A percentile compares a stretch with the other conserved stretches of the same genome.
phyloP scores from a whole-genome alignment of 352 stramenopile species.

The Pythium biforme region DNA sequence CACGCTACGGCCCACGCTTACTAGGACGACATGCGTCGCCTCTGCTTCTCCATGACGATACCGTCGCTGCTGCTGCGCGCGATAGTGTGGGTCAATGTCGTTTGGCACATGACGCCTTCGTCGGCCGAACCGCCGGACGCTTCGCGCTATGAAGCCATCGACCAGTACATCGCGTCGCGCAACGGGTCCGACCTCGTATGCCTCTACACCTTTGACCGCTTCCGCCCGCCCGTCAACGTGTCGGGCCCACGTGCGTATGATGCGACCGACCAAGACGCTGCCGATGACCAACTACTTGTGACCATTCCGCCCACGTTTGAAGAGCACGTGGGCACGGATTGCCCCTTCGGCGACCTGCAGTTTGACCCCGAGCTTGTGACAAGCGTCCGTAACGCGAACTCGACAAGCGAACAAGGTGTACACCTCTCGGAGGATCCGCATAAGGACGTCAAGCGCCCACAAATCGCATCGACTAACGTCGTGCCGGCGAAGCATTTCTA shows the following conservation, averaged over 20 bases:
- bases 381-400: conserved; percentile 31
- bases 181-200: conserved; percentile 25
- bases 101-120: background rate
- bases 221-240: conserved; percentile 3
- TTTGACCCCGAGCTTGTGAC: conserved; percentile 48
- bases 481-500: conserved; percentile 57
- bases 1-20: too few relatives aligned
- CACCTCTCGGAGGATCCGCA: conserved; percentile 33
- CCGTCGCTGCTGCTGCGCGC: background rate
- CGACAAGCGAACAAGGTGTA: conserved; percentile 44
- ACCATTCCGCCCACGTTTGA: conserved; percentile 25
- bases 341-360: conserved; percentile 65
- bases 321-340: conserved; percentile 28
- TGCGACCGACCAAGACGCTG: background rate
- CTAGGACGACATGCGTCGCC: background rate
- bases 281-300: conserved; percentile 2
- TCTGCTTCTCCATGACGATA: background rate
- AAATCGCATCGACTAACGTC: conserved; percentile 53
- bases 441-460: conserved; percentile 35
- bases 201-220: conserved; percentile 44
- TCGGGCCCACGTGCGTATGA: background rate
- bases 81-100: background rate
- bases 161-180: conserved; percentile 22
- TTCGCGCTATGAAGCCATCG: conserved; percentile 15
- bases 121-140: background rate